Base-by-base conservation (phyloP, 2,329 filamentous ascomycete species). In the Fusarium abutilonis region DNA sequence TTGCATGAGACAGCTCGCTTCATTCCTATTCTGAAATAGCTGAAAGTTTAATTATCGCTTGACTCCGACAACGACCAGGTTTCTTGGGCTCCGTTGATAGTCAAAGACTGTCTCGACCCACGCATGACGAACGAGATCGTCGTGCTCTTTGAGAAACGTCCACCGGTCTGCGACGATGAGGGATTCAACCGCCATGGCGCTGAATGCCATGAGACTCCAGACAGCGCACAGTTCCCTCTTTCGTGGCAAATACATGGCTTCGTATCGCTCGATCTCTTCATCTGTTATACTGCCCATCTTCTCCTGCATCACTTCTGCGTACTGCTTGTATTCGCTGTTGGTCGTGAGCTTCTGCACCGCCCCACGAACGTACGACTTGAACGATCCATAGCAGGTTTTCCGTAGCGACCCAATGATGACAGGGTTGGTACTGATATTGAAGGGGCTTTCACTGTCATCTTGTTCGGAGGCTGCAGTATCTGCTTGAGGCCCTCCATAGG, bases 101-200 rank as follows among this genome's bases (percentile, higher is more conserved):
- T 96, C 92, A 78, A 98, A 98, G 5, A 97, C 93, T 1, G 90
- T 83, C 79, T 98, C 92, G 6, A 97, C 93, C 95, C 95, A 99
- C 57, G 88, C 90, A 64, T 90, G 84, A 64, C 84, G 79, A 40
- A 93, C 88, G 7, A 89, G 78, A 38, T 89, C 84, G 45, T 78
- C 71, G 67, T 96, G 91, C 78, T 99, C 94, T 55, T 81, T 84
- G 66, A 99, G 79, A 78, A 89, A 99, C 60, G 91, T 79, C 91
- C 92, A 99, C 41, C 95, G 84, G 80, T 99, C 95, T 41, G 89
- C 86, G 47, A 96, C 92, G 69, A 99, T 94, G 56, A 96, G 80
- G 29, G 92, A 92, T 79, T 99, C 95, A 3, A 96, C 88, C 4
- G 97, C 89, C 17, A 87, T 87, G 3, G 94, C 93, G 74, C 92